Percentiles rank a stretch among this genome's conserved stretches.
phyloP scores from a whole-genome alignment of 371 early-diverging fungal genomes.

The Mortierella sp. region DNA sequence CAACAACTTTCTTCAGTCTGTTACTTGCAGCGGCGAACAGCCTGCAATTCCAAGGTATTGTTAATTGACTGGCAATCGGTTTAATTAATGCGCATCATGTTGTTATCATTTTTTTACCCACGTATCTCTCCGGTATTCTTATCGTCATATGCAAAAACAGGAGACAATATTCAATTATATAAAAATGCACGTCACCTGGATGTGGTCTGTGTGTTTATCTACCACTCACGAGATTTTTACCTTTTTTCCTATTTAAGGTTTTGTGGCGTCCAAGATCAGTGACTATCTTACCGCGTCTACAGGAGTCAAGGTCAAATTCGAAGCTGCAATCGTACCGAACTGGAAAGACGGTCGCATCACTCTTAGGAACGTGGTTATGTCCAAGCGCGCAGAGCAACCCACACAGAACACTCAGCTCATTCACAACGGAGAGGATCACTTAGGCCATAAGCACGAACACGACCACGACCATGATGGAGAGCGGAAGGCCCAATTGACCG shows the following conservation, averaged over 20 bases:
- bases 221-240: not conserved
- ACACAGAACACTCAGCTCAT: not conserved
- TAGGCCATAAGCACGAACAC: conserved; percentile 53
- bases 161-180: not conserved
- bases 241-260: conserved; percentile 64
- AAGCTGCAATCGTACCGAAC: conserved; percentile 92
- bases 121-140: not conserved
- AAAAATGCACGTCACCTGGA: conserved; percentile 10
- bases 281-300: conserved; percentile 85
- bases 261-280: conserved; percentile 82
- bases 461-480: conserved; percentile 12
- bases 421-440: conserved; percentile 51
- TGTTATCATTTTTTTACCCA: not conserved
- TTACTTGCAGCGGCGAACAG: conserved; percentile 87
- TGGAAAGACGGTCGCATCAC: conserved; percentile 94
- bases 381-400: conserved; percentile 40
- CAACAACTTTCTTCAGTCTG: conserved; percentile 91
- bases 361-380: conserved; percentile 81
- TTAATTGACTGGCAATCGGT: not conserved
- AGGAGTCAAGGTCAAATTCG: conserved; percentile 89
- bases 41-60: conserved; percentile 87
- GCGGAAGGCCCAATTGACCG: not conserved
- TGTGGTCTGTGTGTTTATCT: conserved; percentile 46
- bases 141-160: conserved; percentile 5
- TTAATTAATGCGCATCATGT: conserved; percentile 4